phyloP scores from a whole-genome alignment of 2,329 filamentous ascomycete genomes.

The Trichocomaceae sp. region DNA sequence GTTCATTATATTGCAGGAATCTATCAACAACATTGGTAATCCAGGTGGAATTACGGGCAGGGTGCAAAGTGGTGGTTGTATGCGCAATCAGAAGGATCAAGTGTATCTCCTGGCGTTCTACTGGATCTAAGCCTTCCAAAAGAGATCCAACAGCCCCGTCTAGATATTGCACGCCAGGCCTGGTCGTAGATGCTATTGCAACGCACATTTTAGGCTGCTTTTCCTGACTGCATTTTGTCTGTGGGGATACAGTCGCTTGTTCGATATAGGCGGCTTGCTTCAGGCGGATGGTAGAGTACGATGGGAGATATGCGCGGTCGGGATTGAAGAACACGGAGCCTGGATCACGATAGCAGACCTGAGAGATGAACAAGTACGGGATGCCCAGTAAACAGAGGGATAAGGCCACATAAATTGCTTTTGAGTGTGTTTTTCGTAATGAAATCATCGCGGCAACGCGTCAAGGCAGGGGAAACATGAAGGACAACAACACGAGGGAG shows the following conservation, averaged over 20 bases:
- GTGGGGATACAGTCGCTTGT: background rate
- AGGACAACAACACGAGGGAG: too few species aligned
- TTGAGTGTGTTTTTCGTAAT: background rate
- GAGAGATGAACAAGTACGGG: background rate
- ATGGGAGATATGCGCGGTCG: background rate
- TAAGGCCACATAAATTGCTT: background rate
- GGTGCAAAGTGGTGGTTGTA: slow-evolving; percentile 35
- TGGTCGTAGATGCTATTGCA: slow-evolving; percentile 39
- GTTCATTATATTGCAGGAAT: background rate
- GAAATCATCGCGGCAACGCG: too few species aligned
- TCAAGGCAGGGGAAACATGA: too few species aligned
- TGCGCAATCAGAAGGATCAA: slow-evolving; percentile 42
- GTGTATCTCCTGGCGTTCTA: slow-evolving; percentile 38
- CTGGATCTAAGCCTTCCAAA: slow-evolving; percentile 36
- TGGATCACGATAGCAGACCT: background rate
- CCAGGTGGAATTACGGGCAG: slow-evolving; percentile 12
- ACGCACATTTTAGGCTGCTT: slow-evolving; percentile 27
- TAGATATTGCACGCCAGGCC: slow-evolving; percentile 37
- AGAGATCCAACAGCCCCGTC: slow-evolving; percentile 39
- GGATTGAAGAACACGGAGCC: background rate
- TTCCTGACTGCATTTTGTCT: background rate
- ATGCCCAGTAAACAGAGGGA: background rate
- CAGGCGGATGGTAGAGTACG: background rate
- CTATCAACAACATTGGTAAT: background rate
- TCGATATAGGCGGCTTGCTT: background rate